A percentile compares a stretch with the other conserved stretches of the same genome.
phyloP scores from a whole-genome alignment of 805 yeast genomes.

The Candida peoriensis region DNA sequence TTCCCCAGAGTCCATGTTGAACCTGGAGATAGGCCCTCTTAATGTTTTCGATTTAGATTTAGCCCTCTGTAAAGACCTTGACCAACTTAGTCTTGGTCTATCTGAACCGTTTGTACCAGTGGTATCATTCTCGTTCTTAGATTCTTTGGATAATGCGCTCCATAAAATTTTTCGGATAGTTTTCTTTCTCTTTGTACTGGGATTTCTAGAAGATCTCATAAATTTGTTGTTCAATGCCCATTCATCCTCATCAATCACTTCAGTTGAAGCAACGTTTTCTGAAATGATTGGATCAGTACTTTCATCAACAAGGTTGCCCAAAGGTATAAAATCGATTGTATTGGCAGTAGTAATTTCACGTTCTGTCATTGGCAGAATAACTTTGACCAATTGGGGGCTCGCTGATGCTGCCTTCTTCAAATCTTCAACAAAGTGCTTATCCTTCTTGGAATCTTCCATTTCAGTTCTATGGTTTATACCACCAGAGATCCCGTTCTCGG shows the following conservation, averaged over 20 bases:
- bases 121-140: neutral
- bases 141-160: conserved; percentile 9
- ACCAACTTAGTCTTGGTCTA: conserved; percentile 10
- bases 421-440: too few species aligned
- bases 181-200: conserved; percentile 5
- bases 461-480: neutral
- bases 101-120: neutral
- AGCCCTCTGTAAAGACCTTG: conserved; percentile 8
- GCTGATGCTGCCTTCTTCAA: too few species aligned
- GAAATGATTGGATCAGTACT: neutral
- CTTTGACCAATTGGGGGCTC: too few species aligned
- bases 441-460: neutral
- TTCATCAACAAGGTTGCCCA: neutral
- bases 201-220: conserved; percentile 5
- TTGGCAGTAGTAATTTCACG: too few species aligned
- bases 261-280: neutral
- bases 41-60: neutral
- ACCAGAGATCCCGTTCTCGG: conserved; percentile 3
- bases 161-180: conserved; percentile 17
- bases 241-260: neutral
- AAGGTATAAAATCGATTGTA: too few species aligned
- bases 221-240: conserved; percentile 14
- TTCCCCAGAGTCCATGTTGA: conserved; percentile 21
- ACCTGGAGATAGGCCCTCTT: conserved; percentile 1
- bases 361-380: too few species aligned